phyloP scores from a whole-genome alignment of 2,329 filamentous ascomycete species.

The Xylariaceae sp. region DNA sequence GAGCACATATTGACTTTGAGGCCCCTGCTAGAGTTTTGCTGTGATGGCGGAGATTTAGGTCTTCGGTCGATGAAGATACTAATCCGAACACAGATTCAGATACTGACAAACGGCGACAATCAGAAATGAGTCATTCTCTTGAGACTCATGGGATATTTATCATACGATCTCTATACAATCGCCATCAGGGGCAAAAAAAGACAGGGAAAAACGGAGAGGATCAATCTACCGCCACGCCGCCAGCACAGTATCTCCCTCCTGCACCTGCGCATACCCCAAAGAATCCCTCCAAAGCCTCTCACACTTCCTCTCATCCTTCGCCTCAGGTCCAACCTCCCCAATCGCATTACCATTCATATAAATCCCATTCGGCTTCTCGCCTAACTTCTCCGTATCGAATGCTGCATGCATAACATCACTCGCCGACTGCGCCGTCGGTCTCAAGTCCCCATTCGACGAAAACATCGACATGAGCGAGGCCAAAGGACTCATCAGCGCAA shows the following conservation, averaged over 20 bases:
- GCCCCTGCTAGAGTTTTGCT: too few relatives aligned
- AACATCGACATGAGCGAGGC: constrained; percentile 6
- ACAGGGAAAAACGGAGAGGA: not conserved
- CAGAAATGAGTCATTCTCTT: too few relatives aligned
- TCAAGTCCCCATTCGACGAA: constrained; percentile 23
- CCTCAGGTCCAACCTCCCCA: constrained; percentile 22
- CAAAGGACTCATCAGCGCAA: constrained; percentile 19
- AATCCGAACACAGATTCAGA: too few relatives aligned
- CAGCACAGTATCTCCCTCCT: constrained; percentile 30
- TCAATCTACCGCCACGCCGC: constrained; percentile 23
- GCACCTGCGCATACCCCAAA: constrained; percentile 24
- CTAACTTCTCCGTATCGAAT: constrained; percentile 25
- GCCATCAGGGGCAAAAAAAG: not conserved
- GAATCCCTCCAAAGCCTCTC: constrained; percentile 30
- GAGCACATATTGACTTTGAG: too few relatives aligned
- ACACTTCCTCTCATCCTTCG: constrained; percentile 28
- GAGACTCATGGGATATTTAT: not conserved
- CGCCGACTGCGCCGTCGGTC: constrained; percentile 30
- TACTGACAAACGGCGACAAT: too few relatives aligned
- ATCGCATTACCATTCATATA: constrained; percentile 30
- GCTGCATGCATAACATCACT: constrained; percentile 29
- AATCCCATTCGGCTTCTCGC: constrained; percentile 30
- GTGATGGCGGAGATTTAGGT: too few relatives aligned
- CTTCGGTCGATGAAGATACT: too few relatives aligned
- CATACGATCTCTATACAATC: not conserved